Conservation (phyloP, 208 protist genomes). For the Strigomonas galati region DNA sequence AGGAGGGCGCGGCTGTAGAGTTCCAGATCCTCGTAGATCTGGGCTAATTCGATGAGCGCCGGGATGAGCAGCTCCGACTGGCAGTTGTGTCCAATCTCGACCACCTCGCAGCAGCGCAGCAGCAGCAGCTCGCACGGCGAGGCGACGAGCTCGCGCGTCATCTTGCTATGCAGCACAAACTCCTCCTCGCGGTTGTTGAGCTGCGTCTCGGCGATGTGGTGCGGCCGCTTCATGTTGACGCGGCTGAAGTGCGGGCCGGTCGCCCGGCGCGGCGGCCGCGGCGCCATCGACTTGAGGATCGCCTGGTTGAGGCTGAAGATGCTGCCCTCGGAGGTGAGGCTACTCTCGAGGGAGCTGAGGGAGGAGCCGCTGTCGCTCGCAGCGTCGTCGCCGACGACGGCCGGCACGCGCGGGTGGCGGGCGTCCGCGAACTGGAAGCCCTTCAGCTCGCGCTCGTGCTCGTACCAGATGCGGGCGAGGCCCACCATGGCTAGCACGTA, state of each 20-base stretch:
- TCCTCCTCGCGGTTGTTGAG: constrained; percentile 49
- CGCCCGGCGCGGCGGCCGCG: constrained; percentile 43
- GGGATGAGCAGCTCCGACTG: constrained; percentile 86
- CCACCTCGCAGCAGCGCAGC: constrained; percentile 82
- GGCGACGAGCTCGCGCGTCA: constrained; percentile 74
- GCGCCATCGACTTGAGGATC: constrained; percentile 71
- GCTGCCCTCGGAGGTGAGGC: constrained; percentile 47
- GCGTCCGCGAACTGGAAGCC: constrained; percentile 58
- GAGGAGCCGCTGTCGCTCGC: constrained; percentile 18
- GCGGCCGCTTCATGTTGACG: constrained; percentile 43
- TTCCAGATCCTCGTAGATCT: constrained; percentile 78
- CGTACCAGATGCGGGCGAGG: constrained; percentile 75
- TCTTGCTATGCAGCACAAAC: constrained; percentile 79
- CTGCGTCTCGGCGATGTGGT: constrained; percentile 18
- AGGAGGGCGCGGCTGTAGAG: constrained; percentile 78
- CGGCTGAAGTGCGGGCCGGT: constrained; percentile 55
- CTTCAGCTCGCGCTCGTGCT: constrained; percentile 66
- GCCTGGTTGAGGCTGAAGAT: constrained; percentile 78
- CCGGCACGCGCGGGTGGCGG: constrained; percentile 26
- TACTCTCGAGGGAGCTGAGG: constrained; percentile 55
- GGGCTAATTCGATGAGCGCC: constrained; percentile 64
- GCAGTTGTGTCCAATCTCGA: constrained; percentile 71
- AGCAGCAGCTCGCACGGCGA: constrained; percentile 82
- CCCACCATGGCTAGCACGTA: constrained; percentile 83
- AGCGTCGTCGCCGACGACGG: constrained; percentile 19